Evolutionary conservation across 2,329 filamentous ascomycete species (phyloP), one percentile per base, ranked within the genome.

Genomic region (Fusarium subglutinans): DNA sequence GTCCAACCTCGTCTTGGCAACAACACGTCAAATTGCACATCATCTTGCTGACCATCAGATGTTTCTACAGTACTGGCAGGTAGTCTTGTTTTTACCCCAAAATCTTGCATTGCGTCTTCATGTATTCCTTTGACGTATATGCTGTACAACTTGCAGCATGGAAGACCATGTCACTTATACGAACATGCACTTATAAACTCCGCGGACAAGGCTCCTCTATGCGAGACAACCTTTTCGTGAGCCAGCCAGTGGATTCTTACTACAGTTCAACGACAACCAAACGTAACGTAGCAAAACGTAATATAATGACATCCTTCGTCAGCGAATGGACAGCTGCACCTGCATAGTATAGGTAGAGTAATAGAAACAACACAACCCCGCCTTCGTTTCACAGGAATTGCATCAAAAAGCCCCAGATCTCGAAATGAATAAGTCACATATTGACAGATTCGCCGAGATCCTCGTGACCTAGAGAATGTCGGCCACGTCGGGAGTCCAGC

Each of bases 281-380:
- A 67, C 54, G 61, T 60, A 70, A 73, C 64, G 69, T 67, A 81
- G 78, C 74, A 78, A 80, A 81, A 80, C 56, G 68, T 70, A 70
- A 70, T 70, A 48, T 61, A 61, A 70, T 70, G 44, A 40, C 66
- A 70, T 66, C 35, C 57, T 56, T 55, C 18, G 35, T 69, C 50
- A 55, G 41, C 51, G 68, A 54, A 70, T 70, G 59, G 47, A 30
- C 74, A 63, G 73, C 73, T 76, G 75, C 70, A 76, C 59, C 62
- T 65, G 67, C 66, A 74, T 50, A 67, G 75, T 76, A 76, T 56
- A 57, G 57, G 69, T 70, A 73, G 51, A 71, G 76, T 77, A 77
- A 78, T 78, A 56, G 76, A 78, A 78, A 77, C 73, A 68, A 26
- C 68, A 53, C 41, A 50, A 63, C 73, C 73, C 73, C 73, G 69